phyloP scores from a whole-genome alignment of 805 yeast species.

The Suhomyces sp. region DNA sequence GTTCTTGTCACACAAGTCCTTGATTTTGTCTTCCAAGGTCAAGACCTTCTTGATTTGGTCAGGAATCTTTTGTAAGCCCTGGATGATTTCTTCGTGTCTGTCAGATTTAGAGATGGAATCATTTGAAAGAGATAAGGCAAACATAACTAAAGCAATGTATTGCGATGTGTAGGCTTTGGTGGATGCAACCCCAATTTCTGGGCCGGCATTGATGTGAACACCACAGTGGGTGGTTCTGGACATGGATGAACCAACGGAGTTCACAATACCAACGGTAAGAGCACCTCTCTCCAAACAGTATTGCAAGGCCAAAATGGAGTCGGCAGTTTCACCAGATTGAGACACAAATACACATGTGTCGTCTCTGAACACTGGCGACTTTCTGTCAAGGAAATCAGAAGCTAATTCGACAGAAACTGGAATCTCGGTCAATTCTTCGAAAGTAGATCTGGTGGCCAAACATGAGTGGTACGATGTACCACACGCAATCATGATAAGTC shows the following conservation, averaged over 20 bases:
- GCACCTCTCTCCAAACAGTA: conserved; percentile 98
- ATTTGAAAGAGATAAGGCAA: conserved; percentile 91
- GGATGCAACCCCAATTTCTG: conserved; percentile 98
- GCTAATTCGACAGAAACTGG: conserved; percentile 93
- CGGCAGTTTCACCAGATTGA: conserved; percentile 99
- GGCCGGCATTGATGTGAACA: conserved; percentile 99
- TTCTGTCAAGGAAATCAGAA: conserved; percentile 91
- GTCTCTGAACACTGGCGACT: conserved; percentile 96
- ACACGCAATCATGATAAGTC: conserved; percentile 97
- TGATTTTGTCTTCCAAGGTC: conserved; percentile 68
- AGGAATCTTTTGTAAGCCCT: conserved; percentile 81
- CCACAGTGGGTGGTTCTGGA: conserved; percentile 98
- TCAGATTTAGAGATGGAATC: conserved; percentile 74
- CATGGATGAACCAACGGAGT: conserved; percentile 94
- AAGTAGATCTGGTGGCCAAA: conserved; percentile 91
- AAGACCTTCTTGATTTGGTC: conserved; percentile 79
- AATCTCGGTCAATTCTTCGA: conserved; percentile 93
- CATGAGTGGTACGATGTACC: conserved; percentile 99
- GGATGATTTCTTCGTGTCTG: conserved; percentile 83
- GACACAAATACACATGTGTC: conserved; percentile 97
- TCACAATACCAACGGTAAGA: conserved; percentile 94
- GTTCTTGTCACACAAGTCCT: conserved; percentile 66
- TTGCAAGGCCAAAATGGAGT: conserved; percentile 89
- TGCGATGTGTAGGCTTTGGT: conserved; percentile 99
- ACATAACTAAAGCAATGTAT: conserved; percentile 93